Evolutionary conservation across 169 alveolate genomes (phyloP), one percentile per base, ranked within the genome.

Genomic region (Cryptosporidium baileyi): DNA sequence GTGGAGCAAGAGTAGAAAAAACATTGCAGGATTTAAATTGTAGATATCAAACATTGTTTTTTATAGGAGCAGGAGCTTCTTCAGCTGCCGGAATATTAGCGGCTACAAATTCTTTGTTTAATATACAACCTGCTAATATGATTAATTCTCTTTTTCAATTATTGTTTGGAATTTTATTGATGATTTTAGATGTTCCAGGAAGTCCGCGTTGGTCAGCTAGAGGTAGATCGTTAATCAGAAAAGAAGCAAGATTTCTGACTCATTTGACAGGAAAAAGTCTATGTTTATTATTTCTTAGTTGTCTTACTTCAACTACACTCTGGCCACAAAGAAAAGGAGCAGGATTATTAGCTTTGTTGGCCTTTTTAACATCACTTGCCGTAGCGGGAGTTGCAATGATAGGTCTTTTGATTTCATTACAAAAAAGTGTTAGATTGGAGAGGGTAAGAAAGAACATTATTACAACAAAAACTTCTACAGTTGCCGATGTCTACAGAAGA

Each of bases 191-290:
- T 80, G 94, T 94, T 22, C 97, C 97, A 43, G 97, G 97, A 26
- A 94, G 95, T 30, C 97, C 97, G n/a, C 89, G 97, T 28, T 94
- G 97, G 97, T 95, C 97, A 28, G 94, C 93, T 4, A 93, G 93
- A 61, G 94, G 94, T 88, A 93, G 97, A 38, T 63, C 90, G 44
- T 60, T 88, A 61, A 91, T 94, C 24, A 82, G 97, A 28, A 92
- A 90, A 81, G 90, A 93, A 80, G 91, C 93, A 80, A 88, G 96
- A 40, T 93, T 94, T 81, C 89, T 94, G 32, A 94, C 97, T 0
- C 88, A 95, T 15, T 82, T 94, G 43, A 93, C 97, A 13, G 96
- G 97, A 28, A 94, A 94, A 60, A 88, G 95, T 34, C 74, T 93
- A 8, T 94, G 97, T 94, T 82, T 94, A 45, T 88, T 94, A 49